Conservation (phyloP, 2,329 filamentous ascomycete species). For the Aspergillus versicolor region DNA sequence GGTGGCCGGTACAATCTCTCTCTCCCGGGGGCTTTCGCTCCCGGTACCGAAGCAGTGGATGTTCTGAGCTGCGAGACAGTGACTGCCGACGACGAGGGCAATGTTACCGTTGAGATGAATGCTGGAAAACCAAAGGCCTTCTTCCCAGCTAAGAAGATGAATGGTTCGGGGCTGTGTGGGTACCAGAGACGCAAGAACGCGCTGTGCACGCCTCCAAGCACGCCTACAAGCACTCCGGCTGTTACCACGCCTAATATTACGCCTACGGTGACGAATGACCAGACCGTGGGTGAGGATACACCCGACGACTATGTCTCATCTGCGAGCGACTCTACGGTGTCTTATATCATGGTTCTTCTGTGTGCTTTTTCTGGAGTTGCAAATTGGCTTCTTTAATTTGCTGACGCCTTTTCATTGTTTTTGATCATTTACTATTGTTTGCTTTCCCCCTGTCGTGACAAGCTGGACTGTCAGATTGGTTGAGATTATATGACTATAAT, state of each 20-base stretch:
- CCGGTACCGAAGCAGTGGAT: conserved; percentile 24
- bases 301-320: neutral
- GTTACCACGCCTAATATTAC: neutral
- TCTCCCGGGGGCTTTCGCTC: conserved; percentile 26
- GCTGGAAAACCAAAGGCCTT: conserved; percentile 30
- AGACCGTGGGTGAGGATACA: neutral
- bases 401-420: neutral
- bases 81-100: conserved; percentile 20
- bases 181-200: neutral
- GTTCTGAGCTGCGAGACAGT: conserved; percentile 27
- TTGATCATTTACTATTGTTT: conserved; percentile 5
- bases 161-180: conserved; percentile 29
- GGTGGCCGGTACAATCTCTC: conserved; percentile 28
- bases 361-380: neutral
- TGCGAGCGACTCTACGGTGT: neutral
- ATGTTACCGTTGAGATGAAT: conserved; percentile 23
- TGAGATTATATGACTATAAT: neutral
- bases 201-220: neutral
- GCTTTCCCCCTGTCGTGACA: neutral
- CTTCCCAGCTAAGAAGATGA: conserved; percentile 24
- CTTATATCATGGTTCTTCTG: neutral
- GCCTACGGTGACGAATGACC: neutral
- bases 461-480: neutral
- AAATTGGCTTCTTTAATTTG: neutral
- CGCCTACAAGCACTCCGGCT: neutral